These are phyloP conservation scores for Chlorella sorokiniana DNA, from an alignment of 139 green algal genomes.

Conservation along the genomic window DNA sequence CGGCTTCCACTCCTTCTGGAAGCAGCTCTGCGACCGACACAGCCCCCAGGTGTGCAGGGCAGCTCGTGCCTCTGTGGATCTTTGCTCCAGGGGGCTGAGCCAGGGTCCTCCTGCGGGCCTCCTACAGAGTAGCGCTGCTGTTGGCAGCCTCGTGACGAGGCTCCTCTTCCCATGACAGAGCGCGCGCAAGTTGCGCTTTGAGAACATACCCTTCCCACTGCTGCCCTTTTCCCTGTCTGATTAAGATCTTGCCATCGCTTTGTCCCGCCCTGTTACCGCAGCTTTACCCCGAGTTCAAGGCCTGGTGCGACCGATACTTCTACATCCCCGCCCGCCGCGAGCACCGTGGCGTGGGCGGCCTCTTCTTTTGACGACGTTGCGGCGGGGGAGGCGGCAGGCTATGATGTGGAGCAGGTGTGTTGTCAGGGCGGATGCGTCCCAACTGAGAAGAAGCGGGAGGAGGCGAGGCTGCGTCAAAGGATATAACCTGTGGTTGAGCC, in stretches of 20 bases:
- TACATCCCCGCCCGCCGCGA: slow-evolving; percentile 93
- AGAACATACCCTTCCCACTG: too few relatives aligned
- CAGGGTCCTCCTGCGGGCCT: too few relatives aligned
- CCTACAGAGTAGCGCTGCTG: too few relatives aligned
- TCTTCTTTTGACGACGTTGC: slow-evolving; percentile 98
- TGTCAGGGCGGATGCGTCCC: neutral
- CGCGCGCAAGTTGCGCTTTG: too few relatives aligned
- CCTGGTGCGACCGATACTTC: slow-evolving; percentile 97
- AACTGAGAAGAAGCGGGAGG: too few relatives aligned
- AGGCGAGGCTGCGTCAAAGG: neutral
- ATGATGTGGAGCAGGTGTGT: slow-evolving; percentile 62
- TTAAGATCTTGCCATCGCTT: neutral
- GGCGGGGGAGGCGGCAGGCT: slow-evolving; percentile 31
- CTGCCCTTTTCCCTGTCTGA: too few relatives aligned
- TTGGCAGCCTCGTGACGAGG: too few relatives aligned
- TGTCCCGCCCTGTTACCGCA: slow-evolving; percentile 1
- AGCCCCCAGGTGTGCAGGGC: neutral
- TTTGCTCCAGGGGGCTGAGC: too few relatives aligned
- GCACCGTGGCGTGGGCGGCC: slow-evolving; percentile 91
- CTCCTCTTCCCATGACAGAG: too few relatives aligned
- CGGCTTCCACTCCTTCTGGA: slow-evolving; percentile 88
- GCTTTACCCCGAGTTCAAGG: slow-evolving; percentile 88
- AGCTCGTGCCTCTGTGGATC: too few relatives aligned
- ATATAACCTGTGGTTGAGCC: neutral
- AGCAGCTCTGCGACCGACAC: slow-evolving; percentile 79